Conservation (phyloP, 495 filamentous ascomycete species). For the Aspergillus incahuasiensis region DNA sequence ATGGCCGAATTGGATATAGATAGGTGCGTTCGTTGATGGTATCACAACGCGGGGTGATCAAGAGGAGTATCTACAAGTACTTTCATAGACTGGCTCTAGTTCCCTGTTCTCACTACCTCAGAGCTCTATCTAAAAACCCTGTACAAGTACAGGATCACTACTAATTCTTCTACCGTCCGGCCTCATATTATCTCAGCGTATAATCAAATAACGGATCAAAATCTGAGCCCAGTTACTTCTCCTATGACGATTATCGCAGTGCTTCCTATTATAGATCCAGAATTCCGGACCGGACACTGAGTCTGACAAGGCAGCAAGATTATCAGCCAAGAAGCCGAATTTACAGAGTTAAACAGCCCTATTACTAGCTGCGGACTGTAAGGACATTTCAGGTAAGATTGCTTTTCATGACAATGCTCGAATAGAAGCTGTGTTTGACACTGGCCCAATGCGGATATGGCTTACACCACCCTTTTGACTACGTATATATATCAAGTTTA, state of each 20-base stretch:
- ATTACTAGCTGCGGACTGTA: not conserved
- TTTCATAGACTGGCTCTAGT: not conserved
- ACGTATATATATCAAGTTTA: not conserved
- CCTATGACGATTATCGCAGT: conserved; percentile 7
- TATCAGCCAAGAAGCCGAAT: too few species aligned
- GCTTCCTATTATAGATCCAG: conserved; percentile 10
- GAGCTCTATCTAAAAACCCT: not conserved
- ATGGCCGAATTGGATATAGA: not conserved
- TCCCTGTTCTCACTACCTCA: not conserved
- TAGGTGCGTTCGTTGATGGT: not conserved
- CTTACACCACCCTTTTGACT: not conserved
- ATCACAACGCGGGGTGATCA: not conserved
- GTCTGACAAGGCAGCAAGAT: too few species aligned
- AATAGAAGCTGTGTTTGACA: not conserved
- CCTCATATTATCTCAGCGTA: not conserved
- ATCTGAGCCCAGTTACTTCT: conserved; percentile 4
- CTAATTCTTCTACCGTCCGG: not conserved
- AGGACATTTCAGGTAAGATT: not conserved
- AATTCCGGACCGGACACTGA: conserved; percentile 1
- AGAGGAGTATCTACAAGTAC: not conserved
- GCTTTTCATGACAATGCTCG: not conserved
- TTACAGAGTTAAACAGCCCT: too few species aligned
- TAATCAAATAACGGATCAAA: not conserved
- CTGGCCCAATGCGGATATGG: not conserved
- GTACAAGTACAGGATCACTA: not conserved